phyloP scores from a whole-genome alignment of 1,284 basidiomycete genomes.

The Tetrapyrgos nigripes region DNA sequence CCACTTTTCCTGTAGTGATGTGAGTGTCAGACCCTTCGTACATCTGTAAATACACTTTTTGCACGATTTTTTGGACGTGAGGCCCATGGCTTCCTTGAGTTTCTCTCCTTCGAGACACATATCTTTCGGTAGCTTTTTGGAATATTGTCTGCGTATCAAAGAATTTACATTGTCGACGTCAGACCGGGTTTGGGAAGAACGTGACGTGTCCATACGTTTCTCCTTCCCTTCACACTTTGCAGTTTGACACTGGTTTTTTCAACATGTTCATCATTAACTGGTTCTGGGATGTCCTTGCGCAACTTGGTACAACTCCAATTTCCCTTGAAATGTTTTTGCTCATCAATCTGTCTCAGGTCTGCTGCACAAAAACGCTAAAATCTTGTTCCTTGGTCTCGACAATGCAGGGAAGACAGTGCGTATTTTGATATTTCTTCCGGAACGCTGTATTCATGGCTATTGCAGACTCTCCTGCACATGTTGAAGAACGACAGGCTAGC shows the following conservation, averaged over 20 bases:
- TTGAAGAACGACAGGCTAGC: conserved; percentile 99
- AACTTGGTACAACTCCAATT: conserved; percentile 69
- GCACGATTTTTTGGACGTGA: background rate
- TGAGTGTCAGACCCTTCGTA: conserved; percentile 81
- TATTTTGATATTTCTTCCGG: conserved; percentile 5
- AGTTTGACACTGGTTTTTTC: conserved; percentile 16
- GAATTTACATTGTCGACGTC: too few relatives aligned
- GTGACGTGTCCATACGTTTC: conserved; percentile 1
- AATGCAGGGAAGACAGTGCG: conserved; percentile 99
- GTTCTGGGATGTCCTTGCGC: conserved; percentile 94
- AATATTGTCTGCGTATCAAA: too few relatives aligned
- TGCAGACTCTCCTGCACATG: conserved; percentile 97
- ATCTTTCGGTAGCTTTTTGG: too few relatives aligned
- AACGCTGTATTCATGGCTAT: background rate
- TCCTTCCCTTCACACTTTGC: conserved; percentile 25
- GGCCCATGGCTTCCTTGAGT: too few relatives aligned
- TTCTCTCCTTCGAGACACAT: too few relatives aligned
- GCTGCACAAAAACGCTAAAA: conserved; percentile 99
- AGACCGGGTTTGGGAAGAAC: background rate
- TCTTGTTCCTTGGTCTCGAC: conserved; percentile 98
- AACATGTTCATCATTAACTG: conserved; percentile 90
- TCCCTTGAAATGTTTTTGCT: background rate
- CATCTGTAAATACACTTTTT: conserved; percentile 34
- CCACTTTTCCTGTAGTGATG: conserved; percentile 56
- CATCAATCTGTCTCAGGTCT: conserved; percentile 64